Base-by-base conservation (phyloP, 2,329 filamentous ascomycete genomes). In the Pestalotiopsis sp. region DNA sequence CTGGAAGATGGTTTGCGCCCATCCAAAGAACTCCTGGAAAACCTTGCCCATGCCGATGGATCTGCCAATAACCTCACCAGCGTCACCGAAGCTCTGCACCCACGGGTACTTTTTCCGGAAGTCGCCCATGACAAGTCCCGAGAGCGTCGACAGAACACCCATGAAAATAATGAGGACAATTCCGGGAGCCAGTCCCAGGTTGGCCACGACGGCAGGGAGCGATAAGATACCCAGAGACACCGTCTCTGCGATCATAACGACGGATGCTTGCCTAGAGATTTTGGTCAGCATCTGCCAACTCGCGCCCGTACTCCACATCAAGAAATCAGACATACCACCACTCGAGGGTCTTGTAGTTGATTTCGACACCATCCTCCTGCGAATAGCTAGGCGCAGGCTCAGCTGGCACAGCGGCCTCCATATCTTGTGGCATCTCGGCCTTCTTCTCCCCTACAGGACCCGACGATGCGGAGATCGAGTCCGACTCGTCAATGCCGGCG, bases 201-300 rank as follows among this genome's bases (percentile, higher is more conserved):
- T 82, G 2, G 92, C 91, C 76, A 94, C 90, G 0, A 92, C 93
- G 76, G 90, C 92, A 0, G 92, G 92, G 70, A 94, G 92, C 0
- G 91, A 93, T 82, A 94, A 92, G 77, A 84, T 83, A 0, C 82
- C 82, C n/a, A 84, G 80, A 0, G 81, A 83, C 68, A 84, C 81
- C 1, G 82, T 83, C 68, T 84, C 82, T 14, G 82, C 82, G 64
- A 84, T 80, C 68, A 84, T 72, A 58, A 84, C 78, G 27, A 83
- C 79, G 2, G 81, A 80, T 41, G 82, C 83, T 77, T 84, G 82
- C 82, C 82, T 82, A 58, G 13, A n/a, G 23, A 13, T 13, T 31
- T 68, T 57, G 66, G 67, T 59, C 23, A 59, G 57, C 7, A 36
- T 59, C 17, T 59, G 20, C 57, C 57, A 27, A 59, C 4, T 59